Base-by-base conservation (phyloP, 2,329 filamentous ascomycete genomes). In the Monilinia polystroma region DNA sequence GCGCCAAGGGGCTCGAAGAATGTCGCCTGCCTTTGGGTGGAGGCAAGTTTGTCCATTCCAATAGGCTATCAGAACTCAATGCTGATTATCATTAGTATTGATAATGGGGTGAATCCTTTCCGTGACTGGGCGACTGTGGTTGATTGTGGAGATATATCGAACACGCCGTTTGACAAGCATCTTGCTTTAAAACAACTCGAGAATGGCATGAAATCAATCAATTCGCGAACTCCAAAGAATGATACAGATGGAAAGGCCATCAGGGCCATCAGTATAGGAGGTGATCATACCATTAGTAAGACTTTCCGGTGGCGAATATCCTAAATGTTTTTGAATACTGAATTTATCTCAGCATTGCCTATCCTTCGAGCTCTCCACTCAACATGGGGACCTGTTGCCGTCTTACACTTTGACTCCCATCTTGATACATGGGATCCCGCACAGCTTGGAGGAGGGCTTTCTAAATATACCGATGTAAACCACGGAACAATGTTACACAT, bases 401-500 rank as follows among this genome's bases (percentile, higher is more conserved):
- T 76, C 10, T 67, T 76, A 0, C 74, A 76, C 62, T 75, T 76
- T 62, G 74, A 76, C 63, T 72, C 69, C 35, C 74, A 76, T 63
- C 68, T 76, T 14, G 74, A 75, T 55, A 75, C 73, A 3, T 75
- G 73, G 73, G 73, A 76, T 60, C 74, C 74, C 0, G 70, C 69
- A 55, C 69, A 73, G 49, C 73, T 75, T 16, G 74, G 73, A 16
- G 74, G 74, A 10, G 73, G 73, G 0, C 11, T 74, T 4, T 70
- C 73, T 0, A 74, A 76, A 23, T 72, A 76, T 38, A 66, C 73
- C 3, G 72, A 73, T 54, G 68, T 76, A 16, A 76, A 76, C 43
- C 75, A 76, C 54, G 75, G 75, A 2, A 75, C 75, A 1, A 75
- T 76, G 71, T 68, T 76, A 12, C 74, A 76, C 52, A 75, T 76